Conservation (phyloP, 2,329 filamentous ascomycete species). For the Claviceps sp. region DNA sequence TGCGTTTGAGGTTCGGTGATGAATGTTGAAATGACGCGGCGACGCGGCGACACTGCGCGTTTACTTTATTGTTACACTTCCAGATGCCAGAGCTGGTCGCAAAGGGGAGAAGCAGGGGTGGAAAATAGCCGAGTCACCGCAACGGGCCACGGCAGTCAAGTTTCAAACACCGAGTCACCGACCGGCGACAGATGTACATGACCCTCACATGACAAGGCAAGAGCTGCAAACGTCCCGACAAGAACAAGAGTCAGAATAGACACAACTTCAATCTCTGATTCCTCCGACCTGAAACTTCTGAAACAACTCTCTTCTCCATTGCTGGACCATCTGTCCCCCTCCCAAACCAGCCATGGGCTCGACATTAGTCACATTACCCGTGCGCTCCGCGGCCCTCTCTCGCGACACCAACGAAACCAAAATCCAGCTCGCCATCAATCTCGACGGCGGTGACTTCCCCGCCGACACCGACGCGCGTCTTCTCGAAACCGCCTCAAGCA, state of each 20-base stretch:
- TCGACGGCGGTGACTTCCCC: conserved; percentile 76
- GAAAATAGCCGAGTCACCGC: too few species aligned
- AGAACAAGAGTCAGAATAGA: too few species aligned
- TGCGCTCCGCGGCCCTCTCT: conserved; percentile 62
- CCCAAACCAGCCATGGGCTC: conserved; percentile 12
- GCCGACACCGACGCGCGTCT: conserved; percentile 46
- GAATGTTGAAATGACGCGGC: neutral
- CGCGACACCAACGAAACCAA: conserved; percentile 98
- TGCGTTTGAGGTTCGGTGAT: neutral
- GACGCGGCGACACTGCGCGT: too few species aligned
- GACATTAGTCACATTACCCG: conserved; percentile 11
- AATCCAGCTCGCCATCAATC: conserved; percentile 81
- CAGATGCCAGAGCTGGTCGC: too few species aligned
- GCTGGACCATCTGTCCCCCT: neutral
- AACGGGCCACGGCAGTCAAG: too few species aligned
- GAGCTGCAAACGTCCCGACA: too few species aligned
- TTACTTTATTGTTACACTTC: too few species aligned
- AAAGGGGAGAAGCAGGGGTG: too few species aligned
- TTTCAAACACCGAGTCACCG: too few species aligned
- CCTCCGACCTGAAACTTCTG: neutral
- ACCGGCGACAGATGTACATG: too few species aligned
- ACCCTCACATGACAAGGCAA: too few species aligned
- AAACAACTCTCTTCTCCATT: neutral
- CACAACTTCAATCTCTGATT: too few species aligned
- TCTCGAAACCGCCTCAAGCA: conserved; percentile 33